These are phyloP conservation scores for Pyrenopolyporus hunteri DNA, from an alignment of 495 filamentous ascomycete genomes.

Conservation along the genomic window DNA sequence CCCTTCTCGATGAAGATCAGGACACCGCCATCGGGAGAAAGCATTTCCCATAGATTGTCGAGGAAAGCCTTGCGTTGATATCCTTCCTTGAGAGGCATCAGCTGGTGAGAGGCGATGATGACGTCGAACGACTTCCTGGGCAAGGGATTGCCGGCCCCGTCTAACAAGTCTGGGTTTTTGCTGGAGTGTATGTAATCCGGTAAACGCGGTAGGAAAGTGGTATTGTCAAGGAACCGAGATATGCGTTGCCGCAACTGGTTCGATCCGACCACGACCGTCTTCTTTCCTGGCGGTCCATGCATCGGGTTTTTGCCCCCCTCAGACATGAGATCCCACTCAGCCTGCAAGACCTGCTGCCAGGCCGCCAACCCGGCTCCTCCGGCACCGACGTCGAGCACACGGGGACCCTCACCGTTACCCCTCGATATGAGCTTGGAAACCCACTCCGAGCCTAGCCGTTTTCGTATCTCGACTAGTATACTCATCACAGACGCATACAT, in stretches of 20 bases:
- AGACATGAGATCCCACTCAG: constrained; percentile 74
- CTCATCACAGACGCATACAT: constrained; percentile 77
- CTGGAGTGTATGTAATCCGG: constrained; percentile 82
- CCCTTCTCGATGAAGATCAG: constrained; percentile 92
- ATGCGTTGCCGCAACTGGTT: constrained; percentile 72
- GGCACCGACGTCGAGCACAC: constrained; percentile 82
- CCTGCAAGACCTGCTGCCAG: constrained; percentile 80
- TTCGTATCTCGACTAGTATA: constrained; percentile 80
- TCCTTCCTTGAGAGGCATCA: constrained; percentile 73
- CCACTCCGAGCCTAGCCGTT: constrained; percentile 83
- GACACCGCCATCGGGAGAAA: constrained; percentile 84
- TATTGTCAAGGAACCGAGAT: constrained; percentile 80
- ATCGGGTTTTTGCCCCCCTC: constrained; percentile 52
- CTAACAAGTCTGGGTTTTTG: constrained; percentile 47
- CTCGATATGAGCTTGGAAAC: constrained; percentile 68
- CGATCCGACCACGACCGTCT: constrained; percentile 58
- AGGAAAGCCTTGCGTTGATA: constrained; percentile 76
- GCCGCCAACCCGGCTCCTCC: constrained; percentile 85
- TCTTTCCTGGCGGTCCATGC: constrained; percentile 52
- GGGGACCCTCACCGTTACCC: constrained; percentile 68
- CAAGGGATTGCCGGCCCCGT: constrained; percentile 47
- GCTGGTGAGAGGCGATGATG: constrained; percentile 83
- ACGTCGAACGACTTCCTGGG: constrained; percentile 84
- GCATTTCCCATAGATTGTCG: constrained; percentile 85
- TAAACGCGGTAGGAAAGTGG: constrained; percentile 87